phyloP scores from a whole-genome alignment of 108 stramenopile genomes.

The Nitzschia sp. region DNA sequence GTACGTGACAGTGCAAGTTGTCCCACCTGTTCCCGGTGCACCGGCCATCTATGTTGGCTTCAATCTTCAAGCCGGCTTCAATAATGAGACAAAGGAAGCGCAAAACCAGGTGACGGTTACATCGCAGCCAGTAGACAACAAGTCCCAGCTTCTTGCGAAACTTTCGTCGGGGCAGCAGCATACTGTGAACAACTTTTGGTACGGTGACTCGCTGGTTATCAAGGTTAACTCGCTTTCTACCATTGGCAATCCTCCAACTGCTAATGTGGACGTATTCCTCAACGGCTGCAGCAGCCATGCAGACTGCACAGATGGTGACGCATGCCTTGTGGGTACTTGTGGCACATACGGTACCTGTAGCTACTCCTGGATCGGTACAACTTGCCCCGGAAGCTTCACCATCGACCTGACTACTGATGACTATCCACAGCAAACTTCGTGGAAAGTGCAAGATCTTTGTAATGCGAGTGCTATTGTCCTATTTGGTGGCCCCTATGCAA shows the following conservation, averaged over 20 bases:
- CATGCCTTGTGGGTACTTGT: too few relatives aligned
- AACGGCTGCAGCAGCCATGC: too few relatives aligned
- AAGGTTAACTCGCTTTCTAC: background rate
- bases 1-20: background rate
- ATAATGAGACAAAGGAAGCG: slow-evolving; percentile 45
- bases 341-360: too few relatives aligned
- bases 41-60: slow-evolving; percentile 35
- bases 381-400: background rate
- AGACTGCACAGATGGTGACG: too few relatives aligned
- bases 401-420: background rate
- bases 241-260: background rate
- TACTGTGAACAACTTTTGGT: slow-evolving; percentile 26
- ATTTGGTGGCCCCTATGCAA: background rate
- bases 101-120: slow-evolving; percentile 35
- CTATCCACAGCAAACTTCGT: background rate
- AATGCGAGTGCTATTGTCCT: background rate
- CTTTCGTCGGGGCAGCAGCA: slow-evolving; percentile 26
- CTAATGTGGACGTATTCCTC: background rate
- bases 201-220: slow-evolving; percentile 8
- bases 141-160: slow-evolving; percentile 46
- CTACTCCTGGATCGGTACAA: too few relatives aligned
- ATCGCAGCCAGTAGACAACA: slow-evolving; percentile 14
- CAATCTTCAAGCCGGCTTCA: slow-evolving; percentile 47
- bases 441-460: background rate
- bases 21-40: background rate